These are phyloP conservation scores for Tulasnella sp. DNA, from an alignment of 768 basidiomycete genomes.

Conservation along the genomic window DNA sequence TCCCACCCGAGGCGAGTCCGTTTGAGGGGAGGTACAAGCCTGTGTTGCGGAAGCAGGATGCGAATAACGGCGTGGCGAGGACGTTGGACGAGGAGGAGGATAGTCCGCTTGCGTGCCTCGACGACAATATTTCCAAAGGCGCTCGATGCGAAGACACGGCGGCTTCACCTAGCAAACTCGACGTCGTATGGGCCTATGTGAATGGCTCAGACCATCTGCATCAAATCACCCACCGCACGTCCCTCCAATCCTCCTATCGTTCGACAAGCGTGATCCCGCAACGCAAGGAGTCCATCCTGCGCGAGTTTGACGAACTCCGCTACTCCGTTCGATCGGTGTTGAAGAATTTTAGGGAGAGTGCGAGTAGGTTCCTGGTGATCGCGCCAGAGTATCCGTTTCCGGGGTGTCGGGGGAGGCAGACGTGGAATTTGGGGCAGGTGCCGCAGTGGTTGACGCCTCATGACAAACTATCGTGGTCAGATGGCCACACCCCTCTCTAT, in stretches of 20 bases:
- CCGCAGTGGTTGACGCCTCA: constrained; percentile 21
- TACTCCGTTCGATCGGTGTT: constrained; percentile 23
- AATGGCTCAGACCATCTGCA: constrained; percentile 20
- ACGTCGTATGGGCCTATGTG: constrained; percentile 20
- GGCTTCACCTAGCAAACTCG: not conserved
- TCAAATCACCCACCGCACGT: constrained; percentile 4
- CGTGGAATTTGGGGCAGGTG: constrained; percentile 18
- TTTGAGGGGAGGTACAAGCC: not conserved
- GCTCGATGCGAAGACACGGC: not conserved
- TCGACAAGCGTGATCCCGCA: not conserved
- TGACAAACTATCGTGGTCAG: not conserved
- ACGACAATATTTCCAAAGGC: constrained; percentile 8
- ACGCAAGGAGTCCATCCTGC: not conserved
- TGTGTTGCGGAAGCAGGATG: not conserved
- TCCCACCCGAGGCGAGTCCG: not conserved
- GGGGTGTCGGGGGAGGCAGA: not conserved
- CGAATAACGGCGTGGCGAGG: no score
- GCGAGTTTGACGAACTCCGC: constrained; percentile 24
- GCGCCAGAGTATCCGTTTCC: constrained; percentile 19
- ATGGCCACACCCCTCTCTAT: not conserved
- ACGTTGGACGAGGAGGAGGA: not conserved
- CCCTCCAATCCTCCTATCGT: not conserved
- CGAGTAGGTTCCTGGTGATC: constrained; percentile 19
- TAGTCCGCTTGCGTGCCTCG: constrained; percentile 1
- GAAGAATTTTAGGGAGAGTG: not conserved